Conservation (phyloP, 1,284 basidiomycete species). For the Malassezia sympodialis region DNA sequence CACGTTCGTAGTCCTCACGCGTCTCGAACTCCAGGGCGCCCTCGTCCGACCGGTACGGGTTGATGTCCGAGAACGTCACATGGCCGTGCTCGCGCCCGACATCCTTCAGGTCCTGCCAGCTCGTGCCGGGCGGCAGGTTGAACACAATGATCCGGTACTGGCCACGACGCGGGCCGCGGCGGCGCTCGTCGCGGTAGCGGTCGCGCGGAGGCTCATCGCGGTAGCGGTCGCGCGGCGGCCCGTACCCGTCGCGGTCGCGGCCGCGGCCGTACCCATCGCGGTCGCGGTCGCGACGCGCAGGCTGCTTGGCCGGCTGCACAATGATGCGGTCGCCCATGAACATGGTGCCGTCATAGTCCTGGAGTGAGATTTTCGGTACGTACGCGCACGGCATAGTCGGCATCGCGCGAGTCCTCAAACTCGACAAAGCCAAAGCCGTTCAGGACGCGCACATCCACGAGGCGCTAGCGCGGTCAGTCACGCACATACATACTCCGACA, state of each 20-base stretch:
- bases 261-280: constrained; percentile 19
- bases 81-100: constrained; percentile 79
- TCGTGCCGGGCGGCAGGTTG: constrained; percentile 77
- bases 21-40: constrained; percentile 46
- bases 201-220: constrained; percentile 1
- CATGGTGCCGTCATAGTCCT: constrained; percentile 41
- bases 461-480: constrained; percentile 1
- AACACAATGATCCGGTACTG: constrained; percentile 38
- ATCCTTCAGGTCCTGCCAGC: constrained; percentile 97
- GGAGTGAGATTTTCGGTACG: neutral
- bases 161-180: constrained; percentile 32
- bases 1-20: constrained; percentile 43
- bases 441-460: constrained; percentile 43
- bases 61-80: constrained; percentile 43
- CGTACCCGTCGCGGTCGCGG: constrained; percentile 19
- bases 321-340: constrained; percentile 46
- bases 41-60: constrained; percentile 38
- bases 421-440: constrained; percentile 44
- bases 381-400: constrained; percentile 40
- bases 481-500: constrained; percentile 26
- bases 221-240: constrained; percentile 24
- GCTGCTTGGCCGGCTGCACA: constrained; percentile 41
- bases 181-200: constrained; percentile 18
- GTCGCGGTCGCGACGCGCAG: constrained; percentile 18
- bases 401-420: constrained; percentile 44